phyloP scores from a whole-genome alignment of 2,329 filamentous ascomycete genomes.

The Claviceps sp. region DNA sequence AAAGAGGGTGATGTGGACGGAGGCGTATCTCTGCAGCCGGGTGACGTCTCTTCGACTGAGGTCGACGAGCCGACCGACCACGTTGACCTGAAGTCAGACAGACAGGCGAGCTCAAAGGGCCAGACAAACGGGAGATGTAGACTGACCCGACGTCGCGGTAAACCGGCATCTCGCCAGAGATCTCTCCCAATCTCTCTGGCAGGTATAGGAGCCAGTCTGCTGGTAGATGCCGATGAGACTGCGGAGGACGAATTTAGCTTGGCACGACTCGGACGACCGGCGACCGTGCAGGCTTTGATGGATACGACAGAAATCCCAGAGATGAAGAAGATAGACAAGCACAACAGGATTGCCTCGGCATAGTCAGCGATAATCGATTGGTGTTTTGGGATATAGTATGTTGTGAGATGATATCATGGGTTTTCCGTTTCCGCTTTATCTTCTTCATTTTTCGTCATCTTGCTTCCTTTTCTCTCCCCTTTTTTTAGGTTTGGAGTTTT shows the following conservation, averaged over 20 bases:
- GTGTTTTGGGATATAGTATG: not conserved
- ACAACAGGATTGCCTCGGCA: conserved; percentile 1
- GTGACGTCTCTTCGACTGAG: not conserved
- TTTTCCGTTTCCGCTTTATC: no score
- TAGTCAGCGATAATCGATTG: not conserved
- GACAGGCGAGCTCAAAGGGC: not conserved
- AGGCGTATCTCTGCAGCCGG: conserved; percentile 1
- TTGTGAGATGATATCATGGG: no score
- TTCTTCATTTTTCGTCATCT: no score
- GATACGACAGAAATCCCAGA: conserved; percentile 10
- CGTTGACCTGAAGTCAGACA: not conserved
- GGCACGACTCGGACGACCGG: conserved; percentile 6
- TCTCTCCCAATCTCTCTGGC: conserved; percentile 10
- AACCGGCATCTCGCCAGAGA: not conserved
- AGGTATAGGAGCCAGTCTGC: conserved; percentile 14
- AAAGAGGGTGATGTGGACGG: conserved; percentile 3
- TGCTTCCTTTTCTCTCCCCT: not conserved
- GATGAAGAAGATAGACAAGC: conserved; percentile 1
- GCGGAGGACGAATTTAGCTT: conserved; percentile 10
- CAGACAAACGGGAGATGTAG: not conserved
- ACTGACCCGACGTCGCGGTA: not conserved
- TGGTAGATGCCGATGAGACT: conserved; percentile 8
- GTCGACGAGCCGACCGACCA: not conserved
- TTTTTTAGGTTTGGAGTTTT: not conserved
- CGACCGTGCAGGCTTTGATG: conserved; percentile 7